phyloP scores from a whole-genome alignment of 1,284 basidiomycete species.

The Inonotus obliquus region DNA sequence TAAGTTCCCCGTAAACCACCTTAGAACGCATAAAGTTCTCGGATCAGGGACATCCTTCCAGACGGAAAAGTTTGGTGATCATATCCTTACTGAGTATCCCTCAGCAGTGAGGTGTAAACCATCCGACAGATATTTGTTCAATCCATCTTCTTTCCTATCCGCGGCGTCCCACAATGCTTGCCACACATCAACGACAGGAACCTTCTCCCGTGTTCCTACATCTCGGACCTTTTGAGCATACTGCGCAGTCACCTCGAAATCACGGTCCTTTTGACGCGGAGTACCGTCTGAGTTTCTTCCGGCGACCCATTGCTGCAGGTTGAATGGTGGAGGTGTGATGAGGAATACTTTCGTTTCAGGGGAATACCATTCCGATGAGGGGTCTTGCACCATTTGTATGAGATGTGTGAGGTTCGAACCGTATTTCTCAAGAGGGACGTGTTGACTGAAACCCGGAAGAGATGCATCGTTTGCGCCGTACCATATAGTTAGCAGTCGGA shows the following conservation, averaged over 20 bases:
- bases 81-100: slow-evolving; percentile 50
- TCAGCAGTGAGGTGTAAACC: slow-evolving; percentile 72
- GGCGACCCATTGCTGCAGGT: slow-evolving; percentile 49
- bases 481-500: slow-evolving; percentile 80
- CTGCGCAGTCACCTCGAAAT: slow-evolving; percentile 52
- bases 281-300: slow-evolving; percentile 40
- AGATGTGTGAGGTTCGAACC: slow-evolving; percentile 61
- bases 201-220: slow-evolving; percentile 47
- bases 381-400: slow-evolving; percentile 55
- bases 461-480: slow-evolving; percentile 85
- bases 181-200: slow-evolving; percentile 72
- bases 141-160: slow-evolving; percentile 47
- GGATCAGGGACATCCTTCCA: background rate
- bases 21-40: slow-evolving; percentile 26
- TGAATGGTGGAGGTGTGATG: slow-evolving; percentile 82
- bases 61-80: background rate
- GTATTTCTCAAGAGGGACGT: slow-evolving; percentile 69
- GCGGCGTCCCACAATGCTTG: slow-evolving; percentile 60
- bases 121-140: slow-evolving; percentile 54
- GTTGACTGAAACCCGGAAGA: slow-evolving; percentile 45
- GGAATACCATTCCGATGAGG: slow-evolving; percentile 62
- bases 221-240: slow-evolving; percentile 71
- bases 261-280: slow-evolving; percentile 47
- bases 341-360: slow-evolving; percentile 75
- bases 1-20: slow-evolving; percentile 64